Evolutionary conservation across 371 early-diverging fungal genomes (phyloP).

Genomic region (Basidiobolus meristosporus): DNA sequence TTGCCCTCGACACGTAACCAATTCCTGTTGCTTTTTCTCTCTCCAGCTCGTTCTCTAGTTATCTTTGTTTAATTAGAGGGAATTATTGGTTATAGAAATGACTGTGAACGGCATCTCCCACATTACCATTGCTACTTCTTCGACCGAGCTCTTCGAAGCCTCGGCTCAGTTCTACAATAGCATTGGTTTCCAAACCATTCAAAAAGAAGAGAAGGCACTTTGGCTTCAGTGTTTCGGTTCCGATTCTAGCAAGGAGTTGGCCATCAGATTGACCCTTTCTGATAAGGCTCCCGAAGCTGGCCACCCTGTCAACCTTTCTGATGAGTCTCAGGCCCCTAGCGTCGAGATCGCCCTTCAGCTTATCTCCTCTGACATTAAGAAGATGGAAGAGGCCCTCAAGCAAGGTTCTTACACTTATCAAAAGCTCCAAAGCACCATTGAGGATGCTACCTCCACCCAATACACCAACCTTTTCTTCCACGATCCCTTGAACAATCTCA

Average conservation of each 20-base stretch:
- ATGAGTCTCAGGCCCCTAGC: not conserved
- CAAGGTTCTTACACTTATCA: constrained; percentile 10
- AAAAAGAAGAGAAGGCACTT: not conserved
- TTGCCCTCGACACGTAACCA: too few relatives aligned
- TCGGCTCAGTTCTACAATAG: constrained; percentile 1
- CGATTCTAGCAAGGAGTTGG: not conserved
- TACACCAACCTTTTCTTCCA: constrained; percentile 26
- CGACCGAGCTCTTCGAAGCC: too few relatives aligned
- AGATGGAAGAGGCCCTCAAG: constrained; percentile 1
- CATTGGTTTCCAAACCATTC: constrained; percentile 1
- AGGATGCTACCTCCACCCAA: constrained; percentile 3
- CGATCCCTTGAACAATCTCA: constrained; percentile 60
- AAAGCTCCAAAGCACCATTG: constrained; percentile 13
- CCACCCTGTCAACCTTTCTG: not conserved
- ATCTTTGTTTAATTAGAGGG: too few relatives aligned
- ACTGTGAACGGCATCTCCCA: too few relatives aligned
- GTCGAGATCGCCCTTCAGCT: not conserved
- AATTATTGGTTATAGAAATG: too few relatives aligned
- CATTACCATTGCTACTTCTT: too few relatives aligned
- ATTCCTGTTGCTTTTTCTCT: too few relatives aligned
- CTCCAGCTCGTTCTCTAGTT: too few relatives aligned
- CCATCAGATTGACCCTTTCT: constrained; percentile 1
- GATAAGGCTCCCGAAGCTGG: not conserved
- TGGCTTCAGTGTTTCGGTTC: constrained; percentile 2
- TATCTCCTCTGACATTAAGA: not conserved